phyloP scores from a whole-genome alignment of 768 basidiomycete genomes.

The Tulasnella sp. region DNA sequence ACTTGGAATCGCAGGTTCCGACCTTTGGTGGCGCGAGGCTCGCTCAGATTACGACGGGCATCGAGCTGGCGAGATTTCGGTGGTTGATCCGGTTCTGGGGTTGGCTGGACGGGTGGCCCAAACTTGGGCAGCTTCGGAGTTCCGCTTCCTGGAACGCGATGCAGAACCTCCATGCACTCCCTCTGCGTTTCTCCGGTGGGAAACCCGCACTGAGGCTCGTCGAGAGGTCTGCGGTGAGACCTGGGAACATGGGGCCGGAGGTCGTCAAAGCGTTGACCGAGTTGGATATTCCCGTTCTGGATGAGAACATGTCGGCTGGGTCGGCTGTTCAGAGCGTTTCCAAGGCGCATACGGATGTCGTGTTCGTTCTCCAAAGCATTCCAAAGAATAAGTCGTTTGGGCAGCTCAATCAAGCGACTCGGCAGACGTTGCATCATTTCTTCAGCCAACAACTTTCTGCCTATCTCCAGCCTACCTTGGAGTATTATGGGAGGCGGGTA shows the following conservation, averaged over 20 bases:
- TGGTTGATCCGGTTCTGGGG: constrained; percentile 36
- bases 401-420: neutral
- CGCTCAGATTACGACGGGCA: constrained; percentile 3
- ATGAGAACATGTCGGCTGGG: no score
- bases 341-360: neutral
- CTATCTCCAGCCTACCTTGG: neutral
- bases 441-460: neutral
- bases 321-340: neutral
- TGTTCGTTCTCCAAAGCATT: neutral
- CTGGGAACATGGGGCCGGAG: neutral
- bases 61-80: constrained; percentile 16
- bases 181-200: neutral
- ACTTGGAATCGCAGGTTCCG: neutral
- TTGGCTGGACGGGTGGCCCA: constrained; percentile 29
- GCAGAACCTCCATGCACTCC: neutral
- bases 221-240: neutral
- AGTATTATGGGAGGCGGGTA: no score
- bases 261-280: neutral
- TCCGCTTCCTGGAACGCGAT: neutral
- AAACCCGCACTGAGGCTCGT: neutral
- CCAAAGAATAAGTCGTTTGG: neutral
- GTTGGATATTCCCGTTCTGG: neutral
- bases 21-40: neutral
- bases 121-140: neutral
- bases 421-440: neutral